Evolutionary conservation across 257 asterid genomes (phyloP).

Genomic region (Rehmannia glutinosa): DNA sequence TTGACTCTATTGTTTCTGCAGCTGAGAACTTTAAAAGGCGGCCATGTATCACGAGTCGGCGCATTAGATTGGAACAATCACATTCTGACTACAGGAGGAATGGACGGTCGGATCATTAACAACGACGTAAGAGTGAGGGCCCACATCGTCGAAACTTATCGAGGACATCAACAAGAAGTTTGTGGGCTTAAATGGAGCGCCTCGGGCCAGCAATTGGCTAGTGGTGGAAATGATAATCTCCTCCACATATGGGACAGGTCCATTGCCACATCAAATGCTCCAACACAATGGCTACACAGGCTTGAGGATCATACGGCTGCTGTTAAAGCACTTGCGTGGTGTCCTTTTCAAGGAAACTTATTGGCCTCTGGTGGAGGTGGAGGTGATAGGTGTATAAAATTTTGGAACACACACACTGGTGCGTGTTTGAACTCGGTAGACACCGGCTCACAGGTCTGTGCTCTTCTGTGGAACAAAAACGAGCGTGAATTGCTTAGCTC

Average conservation of each 20-base stretch:
- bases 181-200: constrained; percentile 95
- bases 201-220: constrained; percentile 89
- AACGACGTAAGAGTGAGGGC: constrained; percentile 75
- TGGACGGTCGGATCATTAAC: constrained; percentile 82
- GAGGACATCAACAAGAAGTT: constrained; percentile 90
- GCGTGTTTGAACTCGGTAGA: constrained; percentile 90
- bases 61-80: constrained; percentile 92
- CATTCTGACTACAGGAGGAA: constrained; percentile 87
- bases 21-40: constrained; percentile 83
- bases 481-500: constrained; percentile 90
- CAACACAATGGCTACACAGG: constrained; percentile 83
- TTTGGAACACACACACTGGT: constrained; percentile 96
- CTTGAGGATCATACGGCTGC: constrained; percentile 91
- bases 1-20: constrained; percentile 26
- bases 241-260: constrained; percentile 95
- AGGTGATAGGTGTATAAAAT: constrained; percentile 70
- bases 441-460: constrained; percentile 92
- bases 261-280: constrained; percentile 51
- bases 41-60: constrained; percentile 71
- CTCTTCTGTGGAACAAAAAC: constrained; percentile 86
- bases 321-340: constrained; percentile 97
- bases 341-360: constrained; percentile 85
- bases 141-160: constrained; percentile 64
- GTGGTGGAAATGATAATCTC: constrained; percentile 91
- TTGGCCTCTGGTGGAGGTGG: constrained; percentile 94